Base-by-base conservation (phyloP, 2,329 filamentous ascomycete genomes). In the Diplodia seriata region DNA sequence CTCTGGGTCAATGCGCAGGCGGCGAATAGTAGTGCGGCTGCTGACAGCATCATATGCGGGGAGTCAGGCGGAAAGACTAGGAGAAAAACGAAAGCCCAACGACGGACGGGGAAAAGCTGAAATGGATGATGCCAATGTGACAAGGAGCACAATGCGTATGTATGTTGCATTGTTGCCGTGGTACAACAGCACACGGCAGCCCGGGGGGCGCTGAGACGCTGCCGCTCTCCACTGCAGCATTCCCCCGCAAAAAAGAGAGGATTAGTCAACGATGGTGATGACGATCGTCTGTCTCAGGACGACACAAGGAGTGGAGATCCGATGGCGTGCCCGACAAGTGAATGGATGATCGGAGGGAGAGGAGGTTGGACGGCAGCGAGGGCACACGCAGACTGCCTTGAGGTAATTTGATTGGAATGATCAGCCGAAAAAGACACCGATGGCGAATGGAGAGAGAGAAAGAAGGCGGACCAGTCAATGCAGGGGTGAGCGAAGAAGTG, bases 251-350 rank as follows among this genome's bases (percentile, higher is more conserved):
- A 47, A 8, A 20, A 47, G 43, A 47, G 11, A 20, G 18, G 43
- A 47, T 20, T 47, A 47, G 43, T 47, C 43, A 47, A 47, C 14
- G 43, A 20, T 47, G 43, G 20, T 47, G 43, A 47, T 47, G 43
- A 47, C n/a, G 43, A 47, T 47, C 43, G 43, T 47, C 43, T 47
- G 43, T 47, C 43, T 47, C 43, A 47, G 43, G 43, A n/a, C 43
- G 43, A 47, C 43, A 47, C 43, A 47, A 47, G 43, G 9, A 20
- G 43, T 20, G 43, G 18, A 47, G 43, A 47, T 47, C 43, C n/a
- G 43, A 47, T 47, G 43, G 43, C 43, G 43, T 47, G 43, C 43
- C 43, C 43, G n/a, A 47, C 18, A 20, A 12, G 36, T 38, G 36
- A 38, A n/a, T 47, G 43, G 43, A 20, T 14, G 43, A 47, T 47